phyloP scores from a whole-genome alignment of 2,329 filamentous ascomycete genomes.

The Microdochium trichocladiopsis region DNA sequence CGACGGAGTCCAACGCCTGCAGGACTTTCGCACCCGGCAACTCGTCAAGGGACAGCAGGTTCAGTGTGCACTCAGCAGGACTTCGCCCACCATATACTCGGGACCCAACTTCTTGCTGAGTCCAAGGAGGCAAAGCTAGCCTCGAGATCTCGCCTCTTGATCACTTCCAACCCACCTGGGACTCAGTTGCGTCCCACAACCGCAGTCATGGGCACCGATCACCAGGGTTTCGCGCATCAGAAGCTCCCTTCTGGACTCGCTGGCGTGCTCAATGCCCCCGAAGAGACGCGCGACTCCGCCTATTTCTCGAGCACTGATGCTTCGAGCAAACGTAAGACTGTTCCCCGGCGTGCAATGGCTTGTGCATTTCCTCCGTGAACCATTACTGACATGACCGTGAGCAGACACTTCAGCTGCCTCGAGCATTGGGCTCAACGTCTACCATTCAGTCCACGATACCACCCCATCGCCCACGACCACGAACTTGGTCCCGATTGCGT shows the following conservation, averaged over 20 bases:
- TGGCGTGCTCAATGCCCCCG: constrained; percentile 42
- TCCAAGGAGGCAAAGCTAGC: too few species aligned
- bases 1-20: too few species aligned
- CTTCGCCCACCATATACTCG: too few species aligned
- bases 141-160: background rate
- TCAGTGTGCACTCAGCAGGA: too few species aligned
- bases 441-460: constrained; percentile 49
- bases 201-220: constrained; percentile 26
- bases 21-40: too few species aligned
- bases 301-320: constrained; percentile 42
- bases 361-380: background rate
- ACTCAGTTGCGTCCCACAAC: background rate
- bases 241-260: constrained; percentile 41
- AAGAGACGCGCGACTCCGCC: constrained; percentile 44
- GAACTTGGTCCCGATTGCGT: constrained; percentile 32
- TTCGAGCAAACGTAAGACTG: constrained; percentile 41
- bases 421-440: constrained; percentile 32
- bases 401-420: constrained; percentile 39
- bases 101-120: too few species aligned
- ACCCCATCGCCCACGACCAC: constrained; percentile 53
- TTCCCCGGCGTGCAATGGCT: background rate
- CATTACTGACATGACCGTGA: constrained; percentile 3
- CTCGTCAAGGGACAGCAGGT: too few species aligned
- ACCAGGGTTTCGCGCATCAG: constrained; percentile 28
- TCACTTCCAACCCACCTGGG: background rate